Evolutionary conservation across 208 protist genomes (phyloP).

Genomic region (Trypanosoma avium): DNA sequence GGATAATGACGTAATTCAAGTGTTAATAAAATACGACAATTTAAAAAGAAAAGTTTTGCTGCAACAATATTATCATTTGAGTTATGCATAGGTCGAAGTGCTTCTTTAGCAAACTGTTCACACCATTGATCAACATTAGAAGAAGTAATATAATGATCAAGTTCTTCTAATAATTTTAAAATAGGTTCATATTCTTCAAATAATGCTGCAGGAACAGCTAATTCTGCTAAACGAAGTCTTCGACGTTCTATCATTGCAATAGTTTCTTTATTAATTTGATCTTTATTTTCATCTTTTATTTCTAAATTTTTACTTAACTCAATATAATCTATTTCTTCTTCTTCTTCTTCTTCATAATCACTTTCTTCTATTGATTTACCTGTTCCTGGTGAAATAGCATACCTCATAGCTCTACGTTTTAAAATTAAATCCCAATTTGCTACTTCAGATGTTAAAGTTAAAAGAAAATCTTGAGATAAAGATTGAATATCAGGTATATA

Average conservation of each 20-base stretch:
- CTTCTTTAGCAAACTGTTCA: slow-evolving; percentile 21
- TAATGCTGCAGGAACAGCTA: slow-evolving; percentile 14
- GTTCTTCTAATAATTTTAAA: slow-evolving; percentile 16
- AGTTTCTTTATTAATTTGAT: neutral
- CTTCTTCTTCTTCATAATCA: neutral
- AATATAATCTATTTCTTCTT: slow-evolving; percentile 1
- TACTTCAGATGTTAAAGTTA: slow-evolving; percentile 3
- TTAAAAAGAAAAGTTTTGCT: slow-evolving; percentile 27
- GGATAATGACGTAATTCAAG: slow-evolving; percentile 20
- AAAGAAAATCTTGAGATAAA: slow-evolving; percentile 7
- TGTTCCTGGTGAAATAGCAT: neutral
- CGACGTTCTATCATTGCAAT: slow-evolving; percentile 10
- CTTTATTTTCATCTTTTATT: neutral
- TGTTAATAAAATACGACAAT: slow-evolving; percentile 23
- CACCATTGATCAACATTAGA: slow-evolving; percentile 20
- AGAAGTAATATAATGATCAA: slow-evolving; percentile 10
- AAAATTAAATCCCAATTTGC: slow-evolving; percentile 19
- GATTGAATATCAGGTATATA: slow-evolving; percentile 21
- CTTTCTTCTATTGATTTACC: too few species aligned
- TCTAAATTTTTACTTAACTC: neutral
- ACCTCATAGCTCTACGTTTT: neutral
- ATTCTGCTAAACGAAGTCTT: slow-evolving; percentile 9
- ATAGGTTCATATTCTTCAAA: slow-evolving; percentile 22
- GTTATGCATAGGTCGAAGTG: slow-evolving; percentile 8
- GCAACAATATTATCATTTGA: slow-evolving; percentile 1